Conservation (phyloP, 352 stramenopile genomes). For the Pythium phragmiticola region DNA sequence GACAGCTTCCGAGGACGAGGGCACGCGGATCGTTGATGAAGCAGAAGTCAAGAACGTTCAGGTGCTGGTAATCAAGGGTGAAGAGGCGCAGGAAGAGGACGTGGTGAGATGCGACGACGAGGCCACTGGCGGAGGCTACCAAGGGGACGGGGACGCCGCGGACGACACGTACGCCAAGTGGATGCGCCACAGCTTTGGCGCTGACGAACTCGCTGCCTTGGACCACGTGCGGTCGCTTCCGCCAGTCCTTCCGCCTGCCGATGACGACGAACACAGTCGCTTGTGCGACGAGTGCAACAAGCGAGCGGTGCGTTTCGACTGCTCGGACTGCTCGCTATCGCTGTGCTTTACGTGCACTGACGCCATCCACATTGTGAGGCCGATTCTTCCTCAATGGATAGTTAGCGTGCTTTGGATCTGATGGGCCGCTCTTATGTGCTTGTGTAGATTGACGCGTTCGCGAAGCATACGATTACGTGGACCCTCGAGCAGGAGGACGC, state of each 20-base stretch:
- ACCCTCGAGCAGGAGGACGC: background rate
- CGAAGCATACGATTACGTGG: background rate
- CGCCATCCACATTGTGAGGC: slow-evolving; percentile 74
- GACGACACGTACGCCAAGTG: slow-evolving; percentile 1
- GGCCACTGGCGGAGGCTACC: no score
- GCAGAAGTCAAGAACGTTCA: background rate
- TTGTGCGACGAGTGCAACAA: slow-evolving; percentile 60
- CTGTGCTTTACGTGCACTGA: slow-evolving; percentile 68
- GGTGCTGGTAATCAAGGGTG: background rate
- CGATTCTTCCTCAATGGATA: background rate
- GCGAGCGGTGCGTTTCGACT: slow-evolving; percentile 30
- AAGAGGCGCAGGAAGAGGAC: background rate
- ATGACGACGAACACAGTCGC: background rate
- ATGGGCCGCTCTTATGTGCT: background rate
- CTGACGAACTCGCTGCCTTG: background rate
- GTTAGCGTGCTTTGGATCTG: background rate
- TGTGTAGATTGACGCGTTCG: background rate
- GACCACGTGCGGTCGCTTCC: background rate
- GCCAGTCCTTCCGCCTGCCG: background rate
- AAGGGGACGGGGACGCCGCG: background rate
- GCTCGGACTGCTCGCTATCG: slow-evolving; percentile 41
- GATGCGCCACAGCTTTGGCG: slow-evolving; percentile 6
- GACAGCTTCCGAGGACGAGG: background rate
- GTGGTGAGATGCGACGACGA: background rate
- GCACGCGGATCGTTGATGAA: background rate